Evolutionary conservation across 1,284 basidiomycete species (phyloP).

Genomic region (Sutorius eximius): DNA sequence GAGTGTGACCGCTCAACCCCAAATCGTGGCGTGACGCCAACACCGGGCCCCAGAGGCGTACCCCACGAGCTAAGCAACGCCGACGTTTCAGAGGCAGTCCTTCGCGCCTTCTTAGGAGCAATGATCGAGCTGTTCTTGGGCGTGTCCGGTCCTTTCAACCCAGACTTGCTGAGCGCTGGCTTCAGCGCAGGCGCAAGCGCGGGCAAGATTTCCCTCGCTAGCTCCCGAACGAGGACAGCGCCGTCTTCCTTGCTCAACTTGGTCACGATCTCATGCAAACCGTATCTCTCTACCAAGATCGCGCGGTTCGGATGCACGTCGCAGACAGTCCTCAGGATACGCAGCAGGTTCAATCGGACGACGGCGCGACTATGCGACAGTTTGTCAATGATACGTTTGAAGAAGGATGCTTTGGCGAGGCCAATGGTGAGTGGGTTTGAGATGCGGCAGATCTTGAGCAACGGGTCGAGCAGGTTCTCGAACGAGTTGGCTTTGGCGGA

Average conservation of each 20-base stretch:
- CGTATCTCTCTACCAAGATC: conserved; percentile 77
- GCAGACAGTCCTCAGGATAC: conserved; percentile 82
- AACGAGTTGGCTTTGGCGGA: conserved; percentile 90
- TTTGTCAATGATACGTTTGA: conserved; percentile 86
- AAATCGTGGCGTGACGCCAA: conserved; percentile 16
- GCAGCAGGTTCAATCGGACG: conserved; percentile 86
- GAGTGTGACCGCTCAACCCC: conserved; percentile 32
- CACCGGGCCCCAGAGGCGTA: conserved; percentile 14
- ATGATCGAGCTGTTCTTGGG: conserved; percentile 48
- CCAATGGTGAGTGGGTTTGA: conserved; percentile 75
- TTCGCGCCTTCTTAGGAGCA: conserved; percentile 63
- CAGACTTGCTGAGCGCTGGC: conserved; percentile 42
- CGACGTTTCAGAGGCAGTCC: conserved; percentile 68
- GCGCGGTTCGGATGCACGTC: conserved; percentile 88
- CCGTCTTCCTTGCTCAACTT: conserved; percentile 79
- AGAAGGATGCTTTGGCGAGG: conserved; percentile 81
- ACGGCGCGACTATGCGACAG: conserved; percentile 81
- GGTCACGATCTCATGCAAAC: conserved; percentile 75
- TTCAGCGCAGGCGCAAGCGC: conserved; percentile 66
- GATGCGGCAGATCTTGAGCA: conserved; percentile 85
- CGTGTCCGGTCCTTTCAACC: conserved; percentile 38
- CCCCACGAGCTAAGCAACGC: conserved; percentile 34
- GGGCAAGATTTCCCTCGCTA: conserved; percentile 81
- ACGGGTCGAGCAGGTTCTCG: conserved; percentile 91
- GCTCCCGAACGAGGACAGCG: conserved; percentile 86